Evolutionary conservation across 1,284 basidiomycete species (phyloP), one percentile per base, ranked within the genome.

Genomic region (Sanghuangporus sanghuang): DNA sequence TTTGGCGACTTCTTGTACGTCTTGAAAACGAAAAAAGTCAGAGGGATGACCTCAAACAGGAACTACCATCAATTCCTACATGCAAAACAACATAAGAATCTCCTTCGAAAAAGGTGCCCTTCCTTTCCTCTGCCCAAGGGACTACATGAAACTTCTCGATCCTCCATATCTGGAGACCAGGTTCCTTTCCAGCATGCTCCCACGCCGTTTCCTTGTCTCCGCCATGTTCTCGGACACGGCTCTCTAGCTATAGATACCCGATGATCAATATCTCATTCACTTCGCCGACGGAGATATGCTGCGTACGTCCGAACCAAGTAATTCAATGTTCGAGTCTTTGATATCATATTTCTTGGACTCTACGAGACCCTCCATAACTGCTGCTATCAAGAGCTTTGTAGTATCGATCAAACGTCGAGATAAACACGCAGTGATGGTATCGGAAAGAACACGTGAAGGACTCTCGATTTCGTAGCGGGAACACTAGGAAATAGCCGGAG

Each of bases 41-140:
- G 6, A 46, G 7, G 16, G 2, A 18, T n/a, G 12, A 3, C 12
- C 40, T n/a, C 8, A 42, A 42, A 42, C n/a, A 12, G 11, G n/a
- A 42, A 42, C n/a, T 11, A n/a, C 40, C 7, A 9, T n/a, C 11
- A 49, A 42, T 53, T 2, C 81, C 68, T 67, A 85, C 85, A 70
- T 85, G 77, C 36, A 87, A 73, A 32, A 87, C 74, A 62, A 89
- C 83, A 68, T 87, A 88, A 0, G 84, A 85, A 71, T 88, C 85
- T 0, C 85, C 86, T 64, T 83, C 79, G 69, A 83, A 86, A 71
- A 87, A 87, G 76, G 55, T 52, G n/a, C 49, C 49, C 21, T 52
- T 52, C 14, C 49, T 6, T 23, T 52, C 49, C 27, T 52, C 49
- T 1, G 49, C 18, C 49, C 49, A 52, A 14, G 49, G n/a, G 12